phyloP scores from a whole-genome alignment of 2,329 filamentous ascomycete species.

The Pseudopyricularia javanii region DNA sequence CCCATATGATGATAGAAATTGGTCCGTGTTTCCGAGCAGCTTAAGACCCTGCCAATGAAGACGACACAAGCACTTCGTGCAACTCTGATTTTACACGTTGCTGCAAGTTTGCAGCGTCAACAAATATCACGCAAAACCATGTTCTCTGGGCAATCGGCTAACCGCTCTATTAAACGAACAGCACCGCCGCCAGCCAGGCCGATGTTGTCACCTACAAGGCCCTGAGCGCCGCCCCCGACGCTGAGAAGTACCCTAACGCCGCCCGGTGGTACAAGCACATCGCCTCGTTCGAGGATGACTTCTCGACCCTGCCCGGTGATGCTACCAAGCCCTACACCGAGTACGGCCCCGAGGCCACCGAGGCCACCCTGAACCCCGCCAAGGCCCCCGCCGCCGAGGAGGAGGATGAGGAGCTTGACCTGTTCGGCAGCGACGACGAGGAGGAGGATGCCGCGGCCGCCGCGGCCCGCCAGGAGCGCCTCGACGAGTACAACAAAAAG shows the following conservation, averaged over 20 bases:
- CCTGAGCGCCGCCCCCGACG: constrained; percentile 60
- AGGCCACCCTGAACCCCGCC: constrained; percentile 73
- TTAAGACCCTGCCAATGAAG: constrained; percentile 69
- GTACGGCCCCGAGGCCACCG: constrained; percentile 76
- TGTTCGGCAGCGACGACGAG: constrained; percentile 89
- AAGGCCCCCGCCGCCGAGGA: constrained; percentile 59
- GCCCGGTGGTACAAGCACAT: constrained; percentile 99
- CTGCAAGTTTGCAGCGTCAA: not conserved
- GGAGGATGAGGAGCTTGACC: constrained; percentile 75
- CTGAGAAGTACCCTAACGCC: constrained; percentile 82
- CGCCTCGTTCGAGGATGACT: constrained; percentile 83
- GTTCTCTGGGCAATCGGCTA: not conserved
- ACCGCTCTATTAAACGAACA: constrained; percentile 12
- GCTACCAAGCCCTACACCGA: constrained; percentile 76
- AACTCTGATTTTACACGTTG: constrained; percentile 44
- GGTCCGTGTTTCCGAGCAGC: constrained; percentile 66
- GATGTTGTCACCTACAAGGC: constrained; percentile 95
- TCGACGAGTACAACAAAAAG: constrained; percentile 93
- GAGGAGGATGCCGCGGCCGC: constrained; percentile 85
- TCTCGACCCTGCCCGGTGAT: constrained; percentile 82
- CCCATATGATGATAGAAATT: constrained; percentile 34
- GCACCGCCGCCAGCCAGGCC: constrained; percentile 69
- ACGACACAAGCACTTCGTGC: constrained; percentile 53
- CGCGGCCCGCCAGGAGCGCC: constrained; percentile 73
- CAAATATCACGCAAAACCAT: not conserved